A percentile compares a stretch with the other conserved stretches of the same genome.
These are phyloP conservation scores for Mortierella alpina DNA, from an alignment of 192 early-diverging fungal species.

Conservation along the genomic window DNA sequence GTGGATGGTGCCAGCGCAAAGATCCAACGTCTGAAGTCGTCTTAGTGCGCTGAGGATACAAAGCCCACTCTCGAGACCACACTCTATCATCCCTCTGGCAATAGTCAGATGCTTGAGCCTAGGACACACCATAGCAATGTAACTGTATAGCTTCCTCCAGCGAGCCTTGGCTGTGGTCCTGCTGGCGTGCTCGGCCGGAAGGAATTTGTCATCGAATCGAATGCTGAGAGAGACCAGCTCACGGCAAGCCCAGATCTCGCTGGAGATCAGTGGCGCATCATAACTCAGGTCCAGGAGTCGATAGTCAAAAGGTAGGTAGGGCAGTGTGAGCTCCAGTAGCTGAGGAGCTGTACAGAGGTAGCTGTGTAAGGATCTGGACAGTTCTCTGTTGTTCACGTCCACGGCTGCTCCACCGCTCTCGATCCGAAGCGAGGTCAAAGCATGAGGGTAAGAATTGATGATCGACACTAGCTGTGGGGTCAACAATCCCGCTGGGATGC, in stretches of 20 bases:
- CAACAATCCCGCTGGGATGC: not conserved
- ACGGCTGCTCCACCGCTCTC: not conserved
- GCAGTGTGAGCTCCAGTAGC: not conserved
- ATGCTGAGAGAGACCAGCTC: conserved; percentile 2
- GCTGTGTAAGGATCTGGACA: not conserved
- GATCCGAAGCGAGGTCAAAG: not conserved
- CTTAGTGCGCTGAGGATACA: conserved; percentile 2
- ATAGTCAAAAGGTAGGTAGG: not conserved
- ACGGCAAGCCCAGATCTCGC: conserved; percentile 12
- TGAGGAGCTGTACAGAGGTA: conserved; percentile 2
- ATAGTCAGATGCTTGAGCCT: conserved; percentile 3
- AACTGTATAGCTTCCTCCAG: not conserved
- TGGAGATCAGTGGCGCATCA: not conserved
- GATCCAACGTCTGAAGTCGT: conserved; percentile 2
- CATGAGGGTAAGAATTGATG: not conserved
- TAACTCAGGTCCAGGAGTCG: conserved; percentile 2
- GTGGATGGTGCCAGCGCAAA: not conserved
- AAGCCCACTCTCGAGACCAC: not conserved
- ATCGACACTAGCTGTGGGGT: not conserved
- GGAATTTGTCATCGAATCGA: not conserved
- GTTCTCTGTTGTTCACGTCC: not conserved
- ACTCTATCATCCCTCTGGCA: not conserved
- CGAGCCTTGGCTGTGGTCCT: too few relatives aligned
- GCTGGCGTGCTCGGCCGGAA: not conserved
- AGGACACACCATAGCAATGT: not conserved